A percentile compares a stretch with the other conserved stretches of the same genome.
Conservation (phyloP, 495 filamentous ascomycete genomes). For the Durotheca rogersii region DNA sequence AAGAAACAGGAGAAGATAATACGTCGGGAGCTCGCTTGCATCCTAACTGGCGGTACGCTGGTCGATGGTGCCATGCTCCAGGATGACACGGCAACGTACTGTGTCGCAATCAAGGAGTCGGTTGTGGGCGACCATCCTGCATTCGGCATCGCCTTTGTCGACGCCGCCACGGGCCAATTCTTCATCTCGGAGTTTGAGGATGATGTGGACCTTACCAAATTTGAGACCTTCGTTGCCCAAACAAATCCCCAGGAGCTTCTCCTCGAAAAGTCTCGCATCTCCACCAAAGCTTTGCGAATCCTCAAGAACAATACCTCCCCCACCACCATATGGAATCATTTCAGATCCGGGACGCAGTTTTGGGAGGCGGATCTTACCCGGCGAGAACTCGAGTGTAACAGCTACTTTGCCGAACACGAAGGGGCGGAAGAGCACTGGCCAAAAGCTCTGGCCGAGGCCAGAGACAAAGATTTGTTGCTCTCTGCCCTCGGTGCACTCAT, state of each 20-base stretch:
- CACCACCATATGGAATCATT: conserved; percentile 91
- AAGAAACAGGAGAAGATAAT: conserved; percentile 87
- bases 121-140: conserved; percentile 72
- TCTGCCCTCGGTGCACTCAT: conserved; percentile 89
- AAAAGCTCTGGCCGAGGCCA: conserved; percentile 65
- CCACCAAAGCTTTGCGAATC: conserved; percentile 84
- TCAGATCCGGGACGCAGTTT: conserved; percentile 88
- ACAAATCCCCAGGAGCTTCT: conserved; percentile 86
- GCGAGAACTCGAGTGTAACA: conserved; percentile 76
- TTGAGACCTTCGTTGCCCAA: conserved; percentile 96
- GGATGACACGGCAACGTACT: conserved; percentile 96
- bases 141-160: conserved; percentile 92
- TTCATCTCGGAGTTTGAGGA: conserved; percentile 88
- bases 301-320: conserved; percentile 93
- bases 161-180: conserved; percentile 95
- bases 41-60: conserved; percentile 88
- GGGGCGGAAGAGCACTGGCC: conserved; percentile 75
- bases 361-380: conserved; percentile 81
- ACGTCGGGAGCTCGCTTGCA: conserved; percentile 81
- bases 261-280: conserved; percentile 83
- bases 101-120: conserved; percentile 92
- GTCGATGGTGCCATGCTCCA: conserved; percentile 97
- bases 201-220: conserved; percentile 92
- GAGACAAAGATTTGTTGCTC: conserved; percentile 81
- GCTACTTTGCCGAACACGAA: conserved; percentile 74